Conservation (phyloP, 495 filamentous ascomycete species). For the Penicillium atrosanguineum region DNA sequence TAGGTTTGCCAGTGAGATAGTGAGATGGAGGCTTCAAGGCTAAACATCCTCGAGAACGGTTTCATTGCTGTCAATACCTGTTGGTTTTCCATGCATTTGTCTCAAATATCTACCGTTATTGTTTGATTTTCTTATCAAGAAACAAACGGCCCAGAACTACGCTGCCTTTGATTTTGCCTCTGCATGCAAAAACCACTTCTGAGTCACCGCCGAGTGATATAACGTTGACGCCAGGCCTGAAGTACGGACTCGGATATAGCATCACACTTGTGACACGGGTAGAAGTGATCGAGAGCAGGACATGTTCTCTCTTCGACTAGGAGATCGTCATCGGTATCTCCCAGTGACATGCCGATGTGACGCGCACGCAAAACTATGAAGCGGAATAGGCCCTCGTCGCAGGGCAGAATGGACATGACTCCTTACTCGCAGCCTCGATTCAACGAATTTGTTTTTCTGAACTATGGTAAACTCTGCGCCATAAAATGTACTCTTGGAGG, state of each 20-base stretch:
- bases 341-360: slow-evolving; percentile 67
- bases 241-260: too few relatives aligned
- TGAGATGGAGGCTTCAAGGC: slow-evolving; percentile 56
- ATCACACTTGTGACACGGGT: too few relatives aligned
- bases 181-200: too few relatives aligned
- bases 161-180: too few relatives aligned
- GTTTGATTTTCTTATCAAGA: too few relatives aligned
- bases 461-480: slow-evolving; percentile 66
- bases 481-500: slow-evolving; percentile 67
- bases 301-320: slow-evolving; percentile 78
- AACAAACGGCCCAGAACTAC: too few relatives aligned
- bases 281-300: slow-evolving; percentile 70
- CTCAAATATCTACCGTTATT: too few relatives aligned
- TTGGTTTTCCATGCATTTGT: too few relatives aligned
- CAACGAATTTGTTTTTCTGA: slow-evolving; percentile 56
- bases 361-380: slow-evolving; percentile 88
- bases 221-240: too few relatives aligned
- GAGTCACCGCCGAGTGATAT: too few relatives aligned
- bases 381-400: slow-evolving; percentile 59
- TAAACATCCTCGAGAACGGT: slow-evolving; percentile 55
- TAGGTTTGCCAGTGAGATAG: slow-evolving; percentile 20
- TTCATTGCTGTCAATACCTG: slow-evolving; percentile 65
- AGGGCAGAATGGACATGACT: slow-evolving; percentile 33
- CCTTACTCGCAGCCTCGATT: slow-evolving; percentile 5
- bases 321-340: slow-evolving; percentile 44